Conservation (phyloP, 2,329 filamentous ascomycete species). For the Sphaerulina musiva region DNA sequence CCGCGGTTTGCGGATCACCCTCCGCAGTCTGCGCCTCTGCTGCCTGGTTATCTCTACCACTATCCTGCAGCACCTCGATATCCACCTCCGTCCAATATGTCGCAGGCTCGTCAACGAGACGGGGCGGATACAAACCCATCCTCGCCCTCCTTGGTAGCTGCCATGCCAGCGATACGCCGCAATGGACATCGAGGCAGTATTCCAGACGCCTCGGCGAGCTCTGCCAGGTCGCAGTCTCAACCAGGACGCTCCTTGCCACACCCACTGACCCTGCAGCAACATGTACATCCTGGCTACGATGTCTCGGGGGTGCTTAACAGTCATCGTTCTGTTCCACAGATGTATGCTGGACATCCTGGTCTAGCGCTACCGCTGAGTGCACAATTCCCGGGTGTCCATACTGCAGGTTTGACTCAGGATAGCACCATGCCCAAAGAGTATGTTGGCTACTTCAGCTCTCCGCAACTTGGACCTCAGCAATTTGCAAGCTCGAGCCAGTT, state of each 20-base stretch:
- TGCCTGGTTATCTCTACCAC: slow-evolving; percentile 42
- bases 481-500: slow-evolving; percentile 28
- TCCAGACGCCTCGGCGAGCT: slow-evolving; percentile 37
- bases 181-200: slow-evolving; percentile 40
- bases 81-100: slow-evolving; percentile 35
- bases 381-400: slow-evolving; percentile 19
- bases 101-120: slow-evolving; percentile 37
- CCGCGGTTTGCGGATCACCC: slow-evolving; percentile 29
- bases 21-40: slow-evolving; percentile 33
- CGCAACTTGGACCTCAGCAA: slow-evolving; percentile 34
- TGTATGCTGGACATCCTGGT: slow-evolving; percentile 24
- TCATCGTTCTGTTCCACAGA: slow-evolving; percentile 19
- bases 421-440: slow-evolving; percentile 45
- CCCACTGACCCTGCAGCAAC: slow-evolving; percentile 35
- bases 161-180: slow-evolving; percentile 40
- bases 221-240: slow-evolving; percentile 46
- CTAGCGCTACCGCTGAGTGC: slow-evolving; percentile 23
- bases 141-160: slow-evolving; percentile 42
- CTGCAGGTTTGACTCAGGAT: slow-evolving; percentile 21
- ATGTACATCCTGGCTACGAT: slow-evolving; percentile 37
- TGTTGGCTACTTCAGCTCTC: slow-evolving; percentile 45
- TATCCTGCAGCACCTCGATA: slow-evolving; percentile 42
- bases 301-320: slow-evolving; percentile 30
- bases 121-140: slow-evolving; percentile 44
- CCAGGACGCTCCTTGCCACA: slow-evolving; percentile 41